Evolutionary conservation across 768 basidiomycete genomes (phyloP).

Genomic region (Zangia roseola): DNA sequence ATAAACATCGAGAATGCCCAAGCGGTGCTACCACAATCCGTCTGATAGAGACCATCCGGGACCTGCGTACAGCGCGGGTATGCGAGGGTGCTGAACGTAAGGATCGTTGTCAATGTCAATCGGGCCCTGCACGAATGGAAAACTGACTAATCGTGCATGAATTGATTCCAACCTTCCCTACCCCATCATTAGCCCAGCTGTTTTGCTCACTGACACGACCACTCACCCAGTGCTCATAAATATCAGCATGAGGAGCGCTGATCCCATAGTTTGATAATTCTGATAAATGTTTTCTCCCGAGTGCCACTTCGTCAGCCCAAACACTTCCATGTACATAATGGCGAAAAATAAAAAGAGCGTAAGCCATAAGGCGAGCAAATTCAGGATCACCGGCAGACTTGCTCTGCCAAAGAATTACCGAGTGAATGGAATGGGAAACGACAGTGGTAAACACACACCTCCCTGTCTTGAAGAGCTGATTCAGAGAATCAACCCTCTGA

Average conservation of each 20-base stretch:
- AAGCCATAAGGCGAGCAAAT: slow-evolving; percentile 84
- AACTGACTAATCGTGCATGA: slow-evolving; percentile 91
- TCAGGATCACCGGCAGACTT: slow-evolving; percentile 82
- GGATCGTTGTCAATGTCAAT: not conserved
- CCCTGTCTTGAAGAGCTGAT: slow-evolving; percentile 95
- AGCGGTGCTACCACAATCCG: slow-evolving; percentile 83
- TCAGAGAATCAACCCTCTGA: slow-evolving; percentile 81
- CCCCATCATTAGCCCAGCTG: slow-evolving; percentile 4
- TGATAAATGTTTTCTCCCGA: slow-evolving; percentile 62
- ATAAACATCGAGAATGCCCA: slow-evolving; percentile 91
- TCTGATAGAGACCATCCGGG: slow-evolving; percentile 44
- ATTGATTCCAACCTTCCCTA: slow-evolving; percentile 96
- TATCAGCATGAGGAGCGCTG: slow-evolving; percentile 82
- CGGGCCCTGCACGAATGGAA: not conserved
- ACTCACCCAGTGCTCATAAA: slow-evolving; percentile 90
- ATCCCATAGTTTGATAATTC: slow-evolving; percentile 81
- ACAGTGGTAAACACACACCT: slow-evolving; percentile 53
- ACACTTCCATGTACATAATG: slow-evolving; percentile 86
- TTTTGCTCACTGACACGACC: slow-evolving; percentile 20
- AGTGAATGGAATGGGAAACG: not conserved
- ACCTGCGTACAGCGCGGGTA: slow-evolving; percentile 81
- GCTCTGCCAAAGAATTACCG: slow-evolving; percentile 46
- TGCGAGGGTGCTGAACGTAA: slow-evolving; percentile 53
- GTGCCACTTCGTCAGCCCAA: slow-evolving; percentile 86
- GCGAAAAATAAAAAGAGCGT: slow-evolving; percentile 89